Evolutionary conservation across 768 basidiomycete species (phyloP).

Genomic region (Rhizopogon vesiculosus): DNA sequence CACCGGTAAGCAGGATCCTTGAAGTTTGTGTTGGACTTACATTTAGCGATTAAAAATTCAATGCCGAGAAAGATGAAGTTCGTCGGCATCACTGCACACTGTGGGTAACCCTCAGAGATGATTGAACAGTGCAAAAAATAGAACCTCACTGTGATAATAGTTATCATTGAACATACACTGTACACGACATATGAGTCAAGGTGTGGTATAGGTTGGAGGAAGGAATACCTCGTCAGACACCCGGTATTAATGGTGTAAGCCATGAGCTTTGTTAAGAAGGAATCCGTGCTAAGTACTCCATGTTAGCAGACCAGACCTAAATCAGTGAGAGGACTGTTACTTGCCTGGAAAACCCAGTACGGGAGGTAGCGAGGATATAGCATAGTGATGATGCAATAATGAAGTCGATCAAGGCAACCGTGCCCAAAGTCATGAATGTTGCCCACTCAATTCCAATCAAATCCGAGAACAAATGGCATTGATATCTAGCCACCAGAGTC

Average conservation of each 20-base stretch:
- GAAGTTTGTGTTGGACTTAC: no score
- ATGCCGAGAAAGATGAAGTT: no score
- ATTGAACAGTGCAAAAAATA: no score
- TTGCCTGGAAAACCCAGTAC: background rate
- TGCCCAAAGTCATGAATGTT: background rate
- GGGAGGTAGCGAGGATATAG: conserved; percentile 1
- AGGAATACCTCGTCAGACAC: background rate
- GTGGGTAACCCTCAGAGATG: no score
- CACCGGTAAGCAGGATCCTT: background rate
- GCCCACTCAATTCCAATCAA: background rate
- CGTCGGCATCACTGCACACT: no score
- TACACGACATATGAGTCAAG: background rate
- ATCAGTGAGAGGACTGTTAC: background rate
- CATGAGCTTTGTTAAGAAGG: background rate
- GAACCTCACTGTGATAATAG: background rate
- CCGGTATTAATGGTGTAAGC: background rate
- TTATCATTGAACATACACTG: background rate
- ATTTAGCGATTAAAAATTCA: no score
- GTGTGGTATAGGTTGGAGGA: no score
- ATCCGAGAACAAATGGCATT: no score
- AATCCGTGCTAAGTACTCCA: background rate
- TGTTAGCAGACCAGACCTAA: background rate
- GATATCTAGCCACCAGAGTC: background rate
- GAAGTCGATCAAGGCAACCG: background rate
- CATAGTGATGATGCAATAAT: background rate